phyloP scores from a whole-genome alignment of 2,329 filamentous ascomycete species.

The Dactylonectria macrodidyma region DNA sequence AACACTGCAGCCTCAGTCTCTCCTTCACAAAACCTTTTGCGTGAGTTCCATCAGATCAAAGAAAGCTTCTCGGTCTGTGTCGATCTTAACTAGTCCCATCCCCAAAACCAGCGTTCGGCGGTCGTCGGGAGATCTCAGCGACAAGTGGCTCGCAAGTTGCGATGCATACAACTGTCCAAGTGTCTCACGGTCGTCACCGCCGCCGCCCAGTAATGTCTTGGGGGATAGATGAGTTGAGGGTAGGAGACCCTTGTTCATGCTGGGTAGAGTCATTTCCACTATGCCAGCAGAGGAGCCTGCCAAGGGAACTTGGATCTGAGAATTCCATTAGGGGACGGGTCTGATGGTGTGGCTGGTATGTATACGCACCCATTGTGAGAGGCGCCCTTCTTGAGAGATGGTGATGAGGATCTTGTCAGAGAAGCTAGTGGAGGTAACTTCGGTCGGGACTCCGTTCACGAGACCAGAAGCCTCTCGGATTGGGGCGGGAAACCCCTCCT shows the following conservation, averaged over 20 bases:
- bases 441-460: constrained; percentile 79
- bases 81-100: constrained; percentile 68
- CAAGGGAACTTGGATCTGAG: constrained; percentile 83
- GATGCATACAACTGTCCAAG: constrained; percentile 90
- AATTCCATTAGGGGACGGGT: constrained; percentile 10
- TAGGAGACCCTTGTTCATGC: constrained; percentile 66
- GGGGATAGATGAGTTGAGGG: constrained; percentile 88
- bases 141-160: constrained; percentile 87
- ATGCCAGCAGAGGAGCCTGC: constrained; percentile 75
- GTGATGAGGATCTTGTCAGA: constrained; percentile 93
- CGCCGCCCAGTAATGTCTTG: constrained; percentile 88
- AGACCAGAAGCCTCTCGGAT: constrained; percentile 72
- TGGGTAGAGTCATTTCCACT: constrained; percentile 72
- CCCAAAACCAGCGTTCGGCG: constrained; percentile 74
- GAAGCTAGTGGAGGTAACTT: constrained; percentile 82
- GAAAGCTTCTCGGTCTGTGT: constrained; percentile 69
- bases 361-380: constrained; percentile 88
- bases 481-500: constrained; percentile 77
- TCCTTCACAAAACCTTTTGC: constrained; percentile 66
- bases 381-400: constrained; percentile 85
- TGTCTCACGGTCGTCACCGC: constrained; percentile 83
- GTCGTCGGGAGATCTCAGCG: constrained; percentile 77
- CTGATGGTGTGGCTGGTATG: background rate
- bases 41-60: constrained; percentile 77
- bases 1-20: background rate